phyloP scores from a whole-genome alignment of 202 grass and related monocot species.

The Elaeis oleifera region DNA sequence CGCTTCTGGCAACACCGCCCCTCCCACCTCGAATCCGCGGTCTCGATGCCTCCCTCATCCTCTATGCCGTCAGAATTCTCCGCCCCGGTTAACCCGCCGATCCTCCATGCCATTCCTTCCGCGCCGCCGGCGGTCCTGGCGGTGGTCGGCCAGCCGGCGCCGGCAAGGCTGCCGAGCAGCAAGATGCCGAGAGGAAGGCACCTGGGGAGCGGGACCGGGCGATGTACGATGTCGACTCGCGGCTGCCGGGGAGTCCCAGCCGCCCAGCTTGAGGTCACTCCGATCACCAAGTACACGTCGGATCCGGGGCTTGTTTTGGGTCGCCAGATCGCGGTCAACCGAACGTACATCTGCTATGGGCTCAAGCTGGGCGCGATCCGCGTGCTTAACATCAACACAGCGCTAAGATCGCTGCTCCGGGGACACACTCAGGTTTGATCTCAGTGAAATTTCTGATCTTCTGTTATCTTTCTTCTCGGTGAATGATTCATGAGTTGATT shows the following conservation, averaged over 20 bases:
- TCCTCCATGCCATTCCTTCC: constrained; percentile 35
- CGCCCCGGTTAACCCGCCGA: constrained; percentile 10
- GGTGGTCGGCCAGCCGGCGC: constrained; percentile 18
- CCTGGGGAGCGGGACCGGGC: background rate
- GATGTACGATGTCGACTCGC: constrained; percentile 8
- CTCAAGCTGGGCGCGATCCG: constrained; percentile 76
- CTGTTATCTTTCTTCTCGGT: too few species aligned
- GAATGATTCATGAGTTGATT: background rate
- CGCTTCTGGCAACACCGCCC: constrained; percentile 53
- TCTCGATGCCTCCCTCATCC: constrained; percentile 42
- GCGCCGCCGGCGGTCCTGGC: constrained; percentile 13
- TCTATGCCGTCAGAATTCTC: constrained; percentile 28
- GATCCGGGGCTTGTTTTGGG: constrained; percentile 20
- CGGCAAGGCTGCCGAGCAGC: constrained; percentile 9
- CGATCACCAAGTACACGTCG: constrained; percentile 21
- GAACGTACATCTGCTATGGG: constrained; percentile 79
- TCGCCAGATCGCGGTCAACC: constrained; percentile 19
- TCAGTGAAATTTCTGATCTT: background rate
- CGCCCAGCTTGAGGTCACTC: constrained; percentile 22
- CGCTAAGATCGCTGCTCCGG: constrained; percentile 72
- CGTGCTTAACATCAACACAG: constrained; percentile 90
- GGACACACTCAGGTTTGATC: constrained; percentile 70
- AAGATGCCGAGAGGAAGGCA: constrained; percentile 16
- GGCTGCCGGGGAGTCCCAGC: constrained; percentile 14
- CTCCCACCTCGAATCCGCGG: constrained; percentile 44